Base-by-base conservation (phyloP, 805 yeast genomes). In the Candida peoriensis region DNA sequence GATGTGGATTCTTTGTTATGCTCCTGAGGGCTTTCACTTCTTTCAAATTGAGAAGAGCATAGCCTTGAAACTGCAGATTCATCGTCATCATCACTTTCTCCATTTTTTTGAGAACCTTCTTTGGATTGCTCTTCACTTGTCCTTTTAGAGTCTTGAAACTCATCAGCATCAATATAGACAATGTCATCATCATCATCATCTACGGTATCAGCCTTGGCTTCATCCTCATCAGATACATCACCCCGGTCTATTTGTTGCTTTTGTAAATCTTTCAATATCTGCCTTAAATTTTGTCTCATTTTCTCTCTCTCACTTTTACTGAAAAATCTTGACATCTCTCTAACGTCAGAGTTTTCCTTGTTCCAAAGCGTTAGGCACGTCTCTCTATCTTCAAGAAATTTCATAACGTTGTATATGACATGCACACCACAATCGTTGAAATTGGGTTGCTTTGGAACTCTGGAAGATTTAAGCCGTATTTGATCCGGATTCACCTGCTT, bases 361-460 rank as follows among this genome's bases (percentile, higher is more conserved):
- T 60, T 54, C 84, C 84, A 77, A 9, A 72, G 43, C 27, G 53
- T 52, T 29, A 72, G 60, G 33, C 85, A 78, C 17, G 54, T 63
- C 0, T 46, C 46, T 0, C 77, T 74, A 25, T 72, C 58, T 17
- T 61, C 60, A 30, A 81, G 63, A 58, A 85, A 78, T 42, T 70
- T 74, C 37, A 66, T 63, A 10, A 80, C 69, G 47, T 83, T 88
- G 46, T 80, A 80, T 12, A 93, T 80, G 2, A 90, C 84, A 60
- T 85, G 96, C 15, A 93, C 76, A 2, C 98, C 98, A 63, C 98
- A 93, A 55, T 93, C 98, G 53, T 88, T 85, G 60, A 80, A 78
- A 55, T 93, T 93, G 20, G 78, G 77, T 52, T 93, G 98, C 39
- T 70, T 76, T 1, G 97, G 96, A 1, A 87, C 93, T 5, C 63